Evolutionary conservation across 2,329 filamentous ascomycete species (phyloP), one percentile per base, ranked within the genome.

Genomic region (Ophiostoma pallidulum): DNA sequence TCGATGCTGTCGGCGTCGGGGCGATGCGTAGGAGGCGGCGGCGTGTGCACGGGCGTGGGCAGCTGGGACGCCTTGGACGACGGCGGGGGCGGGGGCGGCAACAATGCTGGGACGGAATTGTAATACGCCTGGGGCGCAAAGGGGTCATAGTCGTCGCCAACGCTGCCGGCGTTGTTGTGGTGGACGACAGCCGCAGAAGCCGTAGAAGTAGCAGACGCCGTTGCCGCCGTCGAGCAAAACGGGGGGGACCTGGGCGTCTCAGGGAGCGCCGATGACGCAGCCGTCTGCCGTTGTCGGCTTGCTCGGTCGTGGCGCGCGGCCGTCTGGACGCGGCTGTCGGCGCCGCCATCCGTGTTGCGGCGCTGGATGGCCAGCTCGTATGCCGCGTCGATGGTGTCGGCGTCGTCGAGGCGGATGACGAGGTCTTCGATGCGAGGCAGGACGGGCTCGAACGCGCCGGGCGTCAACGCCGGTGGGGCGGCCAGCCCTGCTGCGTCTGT

Each of bases 391-490:
- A 59, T 57, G 7, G 13, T 29, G 1, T 61, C 59, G 2, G 69
- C 68, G 8, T 70, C 66, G 13, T 68, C 71, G 47, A 82, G 70
- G 39, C 75, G 66, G 20, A 83, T 64, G 3, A 80, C 66, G 1
- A 80, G 57, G 51, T 82, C 74, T 55, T 82, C 79, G 0, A 66
- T 56, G 36, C 77, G 60, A 0, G 73, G 70, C 19, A 82, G 63
- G 0, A 78, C 66, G 1, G 72, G 64, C 29, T 67, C 62, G 33
- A 69, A 68, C 0, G 58, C 35, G 22, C 32, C 14, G 13, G 8
- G 26, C 6, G 32, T 16, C 10, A 19, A 54, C 7, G 57, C 58
- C 2, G 62, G 9, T 16, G 18, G 24, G 8, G 12, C 20, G 9
- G 4, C n/a, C 28, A n/a, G n/a, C n/a, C n/a, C n/a, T n/a, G 28